Evolutionary conservation across 2,329 filamentous ascomycete species (phyloP).

Genomic region (Xylariales sp.): DNA sequence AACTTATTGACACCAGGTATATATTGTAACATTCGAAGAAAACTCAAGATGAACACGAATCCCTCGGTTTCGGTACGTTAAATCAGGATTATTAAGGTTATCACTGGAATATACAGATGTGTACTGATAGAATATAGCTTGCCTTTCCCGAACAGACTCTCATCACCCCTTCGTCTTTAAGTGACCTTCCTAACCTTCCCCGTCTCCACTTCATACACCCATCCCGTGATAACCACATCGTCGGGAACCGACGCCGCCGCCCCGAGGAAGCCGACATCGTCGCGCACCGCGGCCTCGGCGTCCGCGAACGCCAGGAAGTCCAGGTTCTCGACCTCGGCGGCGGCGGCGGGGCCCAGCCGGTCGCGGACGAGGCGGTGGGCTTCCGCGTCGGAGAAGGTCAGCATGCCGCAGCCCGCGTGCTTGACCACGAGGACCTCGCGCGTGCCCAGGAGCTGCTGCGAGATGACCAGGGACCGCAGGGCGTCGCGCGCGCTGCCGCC

Average conservation of each 20-base stretch:
- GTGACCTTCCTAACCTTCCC: conserved; percentile 54
- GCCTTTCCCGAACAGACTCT: too few relatives aligned
- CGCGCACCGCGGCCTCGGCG: conserved; percentile 57
- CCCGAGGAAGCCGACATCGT: conserved; percentile 63
- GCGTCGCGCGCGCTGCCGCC: conserved; percentile 65
- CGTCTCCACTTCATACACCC: conserved; percentile 71
- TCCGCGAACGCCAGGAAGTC: conserved; percentile 65
- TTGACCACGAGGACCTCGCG: conserved; percentile 71
- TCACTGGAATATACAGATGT: too few relatives aligned
- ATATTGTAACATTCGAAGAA: too few relatives aligned
- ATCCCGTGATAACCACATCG: conserved; percentile 20
- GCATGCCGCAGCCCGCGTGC: conserved; percentile 71
- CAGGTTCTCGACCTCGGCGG: conserved; percentile 37
- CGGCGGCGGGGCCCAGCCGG: conserved; percentile 51
- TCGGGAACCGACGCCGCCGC: conserved; percentile 42
- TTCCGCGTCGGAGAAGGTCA: conserved; percentile 60
- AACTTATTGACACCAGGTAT: too few relatives aligned
- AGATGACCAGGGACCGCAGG: conserved; percentile 71
- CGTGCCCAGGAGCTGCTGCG: conserved; percentile 73
- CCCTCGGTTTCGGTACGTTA: too few relatives aligned
- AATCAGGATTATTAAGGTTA: too few relatives aligned
- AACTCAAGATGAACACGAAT: too few relatives aligned
- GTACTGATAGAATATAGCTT: too few relatives aligned
- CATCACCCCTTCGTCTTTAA: too few relatives aligned
- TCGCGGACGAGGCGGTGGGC: conserved; percentile 50